Base-by-base conservation (phyloP, 495 filamentous ascomycete genomes). In the Hypoxylon trugodes region DNA sequence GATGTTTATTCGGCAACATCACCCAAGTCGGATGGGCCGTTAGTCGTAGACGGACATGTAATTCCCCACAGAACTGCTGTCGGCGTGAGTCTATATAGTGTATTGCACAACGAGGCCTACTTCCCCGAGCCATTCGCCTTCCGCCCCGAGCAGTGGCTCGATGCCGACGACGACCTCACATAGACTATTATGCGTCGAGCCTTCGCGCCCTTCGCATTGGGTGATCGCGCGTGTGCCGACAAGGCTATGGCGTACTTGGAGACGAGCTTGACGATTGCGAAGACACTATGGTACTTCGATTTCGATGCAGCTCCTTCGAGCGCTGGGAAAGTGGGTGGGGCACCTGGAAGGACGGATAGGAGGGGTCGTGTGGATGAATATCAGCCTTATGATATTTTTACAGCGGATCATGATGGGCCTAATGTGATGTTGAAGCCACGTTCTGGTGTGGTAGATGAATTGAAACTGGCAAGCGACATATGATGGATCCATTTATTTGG, bases 61-160 rank as follows among this genome's bases (percentile, higher is more conserved):
- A 42, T 76, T 9, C 69, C 73, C 1, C 52, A 24, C 2, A 73
- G 73, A 1, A 61, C 61, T 0, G 60, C 70, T n/a, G 73, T 83
- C 10, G 80, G 73, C 1, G 73, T 76, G 0, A 68, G 68, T 0
- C 49, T 59, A 15, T 83, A 77, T 61, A 26, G 69, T 6, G 38
- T 84, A 18, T 73, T 81, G 21, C 79, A 78, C 51, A 76, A 80
- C 59, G 65, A 71, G 4, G 57, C 21, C 0, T 79, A 78, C 58
- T 81, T 72, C 61, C 69, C 70, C 0, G 65, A 78, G 0, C 73
- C 81, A 0, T 79, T 78, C 36, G 53, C 13, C 0, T 82, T 74
- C 61, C 40, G 38, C 6, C 78, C 79, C 0, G 77, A 82, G 54
- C 74, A 78, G 16, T 82, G 79, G 79, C 48, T 79, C 1, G 42